Evolutionary conservation across 768 basidiomycete species (phyloP).

Genomic region (Mycena vitilis): DNA sequence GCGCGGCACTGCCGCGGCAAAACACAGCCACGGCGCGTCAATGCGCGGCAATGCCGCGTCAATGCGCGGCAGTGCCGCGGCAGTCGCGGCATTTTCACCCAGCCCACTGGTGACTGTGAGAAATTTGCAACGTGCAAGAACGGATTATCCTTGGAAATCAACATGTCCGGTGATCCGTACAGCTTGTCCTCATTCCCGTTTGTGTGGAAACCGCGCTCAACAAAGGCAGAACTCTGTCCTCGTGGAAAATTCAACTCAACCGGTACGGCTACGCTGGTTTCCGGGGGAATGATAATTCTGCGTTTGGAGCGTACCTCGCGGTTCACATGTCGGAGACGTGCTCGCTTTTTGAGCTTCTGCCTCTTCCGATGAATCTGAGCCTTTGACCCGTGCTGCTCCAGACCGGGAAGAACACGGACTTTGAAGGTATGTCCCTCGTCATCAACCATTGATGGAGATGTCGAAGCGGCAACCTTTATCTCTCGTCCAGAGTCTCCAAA

Average conservation of each 20-base stretch:
- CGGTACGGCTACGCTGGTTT: constrained; percentile 17
- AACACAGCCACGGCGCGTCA: too few relatives aligned
- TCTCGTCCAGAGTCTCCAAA: constrained; percentile 20
- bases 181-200: constrained; percentile 20
- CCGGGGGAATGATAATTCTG: constrained; percentile 29
- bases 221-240: constrained; percentile 9
- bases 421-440: constrained; percentile 27
- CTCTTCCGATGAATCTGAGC: not conserved
- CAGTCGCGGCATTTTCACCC: too few relatives aligned
- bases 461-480: constrained; percentile 4
- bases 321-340: not conserved
- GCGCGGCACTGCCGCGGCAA: too few relatives aligned
- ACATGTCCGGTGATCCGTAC: constrained; percentile 31
- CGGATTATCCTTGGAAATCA: constrained; percentile 12
- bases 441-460: not conserved
- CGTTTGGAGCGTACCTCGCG: not conserved
- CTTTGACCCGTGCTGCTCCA: not conserved
- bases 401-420: not conserved
- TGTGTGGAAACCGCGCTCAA: constrained; percentile 25
- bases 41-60: too few relatives aligned
- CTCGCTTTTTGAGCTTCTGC: constrained; percentile 7
- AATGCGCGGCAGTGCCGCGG: too few relatives aligned
- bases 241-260: constrained; percentile 15
- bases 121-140: constrained; percentile 10
- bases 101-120: constrained; percentile 14